Evolutionary conservation across 768 basidiomycete genomes (phyloP).

Genomic region (Boletus subparvulus): DNA sequence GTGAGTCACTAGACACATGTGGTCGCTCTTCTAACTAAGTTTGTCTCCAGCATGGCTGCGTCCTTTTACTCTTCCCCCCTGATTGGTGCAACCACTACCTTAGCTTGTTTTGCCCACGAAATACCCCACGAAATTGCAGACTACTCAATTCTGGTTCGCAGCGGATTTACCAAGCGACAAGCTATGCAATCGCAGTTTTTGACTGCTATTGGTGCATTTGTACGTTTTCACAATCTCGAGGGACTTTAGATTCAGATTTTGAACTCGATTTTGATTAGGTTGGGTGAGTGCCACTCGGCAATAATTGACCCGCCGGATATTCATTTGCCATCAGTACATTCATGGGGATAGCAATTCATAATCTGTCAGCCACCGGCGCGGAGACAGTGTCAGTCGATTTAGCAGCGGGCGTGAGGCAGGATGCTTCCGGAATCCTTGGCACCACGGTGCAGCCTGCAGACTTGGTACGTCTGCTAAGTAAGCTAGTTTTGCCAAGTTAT

Average conservation of each 20-base stretch:
- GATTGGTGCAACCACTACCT: constrained; percentile 91
- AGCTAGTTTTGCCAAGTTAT: constrained; percentile 11
- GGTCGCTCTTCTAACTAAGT: constrained; percentile 1
- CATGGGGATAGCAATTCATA: constrained; percentile 85
- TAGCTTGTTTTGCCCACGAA: constrained; percentile 93
- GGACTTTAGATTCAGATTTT: constrained; percentile 12
- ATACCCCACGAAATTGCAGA: constrained; percentile 98
- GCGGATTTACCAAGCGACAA: constrained; percentile 86
- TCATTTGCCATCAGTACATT: constrained; percentile 56
- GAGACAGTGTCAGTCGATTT: constrained; percentile 53
- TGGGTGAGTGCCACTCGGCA: constrained; percentile 27
- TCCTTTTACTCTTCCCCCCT: constrained; percentile 96
- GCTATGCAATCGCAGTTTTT: constrained; percentile 94
- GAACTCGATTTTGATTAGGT: constrained; percentile 32
- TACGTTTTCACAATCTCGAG: constrained; percentile 35
- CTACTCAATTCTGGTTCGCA: constrained; percentile 88
- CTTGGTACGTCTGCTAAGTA: constrained; percentile 54
- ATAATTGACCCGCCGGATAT: constrained; percentile 1
- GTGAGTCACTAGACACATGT: constrained; percentile 45
- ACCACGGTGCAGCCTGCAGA: constrained; percentile 79
- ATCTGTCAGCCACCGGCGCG: constrained; percentile 55
- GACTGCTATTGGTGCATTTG: constrained; percentile 90
- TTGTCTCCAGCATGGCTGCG: constrained; percentile 72
- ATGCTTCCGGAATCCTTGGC: constrained; percentile 75
- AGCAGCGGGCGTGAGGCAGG: constrained; percentile 74